These are phyloP conservation scores for Physcia stellaris DNA, from an alignment of 495 filamentous ascomycete genomes.

Conservation along the genomic window DNA sequence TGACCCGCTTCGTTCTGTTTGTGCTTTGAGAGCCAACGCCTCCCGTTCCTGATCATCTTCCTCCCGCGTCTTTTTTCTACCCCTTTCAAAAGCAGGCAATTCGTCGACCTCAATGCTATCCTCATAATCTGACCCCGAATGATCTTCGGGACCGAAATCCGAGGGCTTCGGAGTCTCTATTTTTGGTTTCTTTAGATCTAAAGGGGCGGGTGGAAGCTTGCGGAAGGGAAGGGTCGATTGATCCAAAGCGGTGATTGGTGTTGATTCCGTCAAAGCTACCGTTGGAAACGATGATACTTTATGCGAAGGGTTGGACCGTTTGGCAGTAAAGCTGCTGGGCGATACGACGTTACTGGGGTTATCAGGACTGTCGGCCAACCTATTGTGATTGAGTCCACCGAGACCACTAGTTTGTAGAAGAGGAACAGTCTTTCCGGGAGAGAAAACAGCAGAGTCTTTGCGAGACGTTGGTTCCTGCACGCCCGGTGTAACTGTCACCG, in stretches of 20 bases:
- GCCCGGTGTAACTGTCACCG: too few species aligned
- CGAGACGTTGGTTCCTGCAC: too few species aligned
- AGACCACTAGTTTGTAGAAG: too few species aligned
- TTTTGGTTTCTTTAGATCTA: slow-evolving; percentile 47
- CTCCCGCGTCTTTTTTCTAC: slow-evolving; percentile 74
- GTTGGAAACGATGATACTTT: slow-evolving; percentile 9
- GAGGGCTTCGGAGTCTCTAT: slow-evolving; percentile 27
- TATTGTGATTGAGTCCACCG: too few species aligned
- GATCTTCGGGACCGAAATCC: slow-evolving; percentile 37
- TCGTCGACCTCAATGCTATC: slow-evolving; percentile 57
- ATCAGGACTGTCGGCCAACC: too few species aligned
- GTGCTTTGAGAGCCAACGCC: slow-evolving; percentile 45
- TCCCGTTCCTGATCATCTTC: slow-evolving; percentile 77
- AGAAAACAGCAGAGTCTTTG: too few species aligned
- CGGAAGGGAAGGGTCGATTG: slow-evolving; percentile 53
- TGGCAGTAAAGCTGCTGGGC: slow-evolving; percentile 18
- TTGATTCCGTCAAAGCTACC: slow-evolving; percentile 11
- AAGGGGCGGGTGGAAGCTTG: slow-evolving; percentile 72
- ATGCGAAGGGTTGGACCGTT: slow-evolving; percentile 13
- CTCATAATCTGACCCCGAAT: slow-evolving; percentile 75
- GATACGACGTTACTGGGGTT: too few species aligned
- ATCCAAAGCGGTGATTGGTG: too few species aligned
- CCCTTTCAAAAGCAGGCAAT: slow-evolving; percentile 45
- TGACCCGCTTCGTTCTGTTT: slow-evolving; percentile 48
- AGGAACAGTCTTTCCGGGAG: too few species aligned